Evolutionary conservation across 2,329 filamentous ascomycete genomes (phyloP), one percentile per base, ranked within the genome.

Genomic region (Biscogniauxia marginata): DNA sequence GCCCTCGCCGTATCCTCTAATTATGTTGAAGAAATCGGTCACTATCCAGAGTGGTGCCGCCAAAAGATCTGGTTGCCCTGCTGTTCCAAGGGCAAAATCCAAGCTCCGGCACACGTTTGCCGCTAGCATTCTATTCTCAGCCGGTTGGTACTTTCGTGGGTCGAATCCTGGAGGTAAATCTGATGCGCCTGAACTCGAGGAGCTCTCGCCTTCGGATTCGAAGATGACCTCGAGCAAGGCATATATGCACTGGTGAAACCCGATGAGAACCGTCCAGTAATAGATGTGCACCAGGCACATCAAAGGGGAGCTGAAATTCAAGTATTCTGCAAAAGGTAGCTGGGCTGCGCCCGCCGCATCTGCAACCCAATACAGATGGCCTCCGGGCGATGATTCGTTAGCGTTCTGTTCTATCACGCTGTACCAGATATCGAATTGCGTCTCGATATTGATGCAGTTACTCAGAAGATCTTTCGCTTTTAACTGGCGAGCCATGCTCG

Each of bases 251-350:
- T 75, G 77, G 58, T 79, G 77, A 48, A 85, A 75, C 11, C 78
- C 61, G 23, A 84, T 71, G 47, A 81, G 75, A 1, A 76, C 67
- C 58, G 79, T 75, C 82, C 82, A 84, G 66, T 82, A 84, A 64
- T 81, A 79, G 11, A 82, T 67, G 59, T 84, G 77, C 47, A 74
- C 73, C 25, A 82, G 60, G 0, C 81, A 78, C 0, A 77, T 74
- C 11, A 72, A 62, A 18, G 73, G 65, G 61, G 79, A 75, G 23
- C 70, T 71, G 65, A 84, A 84, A 9, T 69, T 71, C 58, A 78
- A 77, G 1, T 71, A 67, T 45, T 76, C 75, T 11, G 72, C 65
- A 59, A 83, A 83, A 0, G 80, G 79, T 19, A 77, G 67, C 48
- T 73, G 55, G 3, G 47, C 51, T 24, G 45, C 57, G 55, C 66